Percentiles rank a stretch among this genome's conserved stretches.
These are phyloP conservation scores for Gossypium bickii DNA, from an alignment of 345 rosid genomes.

Conservation along the genomic window DNA sequence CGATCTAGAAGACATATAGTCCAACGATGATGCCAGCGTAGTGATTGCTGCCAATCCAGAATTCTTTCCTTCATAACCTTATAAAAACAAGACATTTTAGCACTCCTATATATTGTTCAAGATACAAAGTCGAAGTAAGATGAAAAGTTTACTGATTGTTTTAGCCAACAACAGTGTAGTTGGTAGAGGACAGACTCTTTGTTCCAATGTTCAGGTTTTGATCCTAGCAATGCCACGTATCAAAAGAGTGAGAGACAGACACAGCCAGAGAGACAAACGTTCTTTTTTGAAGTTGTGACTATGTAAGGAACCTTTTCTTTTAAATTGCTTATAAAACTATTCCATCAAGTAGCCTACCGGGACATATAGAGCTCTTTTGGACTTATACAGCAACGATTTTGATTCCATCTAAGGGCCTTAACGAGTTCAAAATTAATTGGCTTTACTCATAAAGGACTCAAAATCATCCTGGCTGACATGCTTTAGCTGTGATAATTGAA, in stretches of 20 bases:
- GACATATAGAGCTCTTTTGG: background rate
- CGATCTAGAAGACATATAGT: constrained; percentile 67
- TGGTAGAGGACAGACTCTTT: background rate
- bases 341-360: background rate
- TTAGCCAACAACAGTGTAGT: background rate
- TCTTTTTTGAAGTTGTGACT: background rate
- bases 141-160: background rate
- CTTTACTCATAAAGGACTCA: background rate
- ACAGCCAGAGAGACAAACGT: too few relatives aligned
- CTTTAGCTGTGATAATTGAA: background rate
- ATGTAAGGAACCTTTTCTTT: background rate
- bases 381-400: background rate
- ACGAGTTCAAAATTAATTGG: background rate
- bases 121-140: background rate
- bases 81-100: constrained; percentile 14
- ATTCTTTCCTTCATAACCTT: constrained; percentile 64
- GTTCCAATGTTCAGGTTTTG: background rate
- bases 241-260: background rate
- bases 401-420: background rate
- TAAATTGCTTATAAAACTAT: background rate
- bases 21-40: constrained; percentile 75
- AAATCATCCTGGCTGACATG: background rate
- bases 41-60: constrained; percentile 57
- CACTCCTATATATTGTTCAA: background rate
- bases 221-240: background rate